phyloP scores from a whole-genome alignment of 768 basidiomycete genomes.

The Tylopilus felleus region DNA sequence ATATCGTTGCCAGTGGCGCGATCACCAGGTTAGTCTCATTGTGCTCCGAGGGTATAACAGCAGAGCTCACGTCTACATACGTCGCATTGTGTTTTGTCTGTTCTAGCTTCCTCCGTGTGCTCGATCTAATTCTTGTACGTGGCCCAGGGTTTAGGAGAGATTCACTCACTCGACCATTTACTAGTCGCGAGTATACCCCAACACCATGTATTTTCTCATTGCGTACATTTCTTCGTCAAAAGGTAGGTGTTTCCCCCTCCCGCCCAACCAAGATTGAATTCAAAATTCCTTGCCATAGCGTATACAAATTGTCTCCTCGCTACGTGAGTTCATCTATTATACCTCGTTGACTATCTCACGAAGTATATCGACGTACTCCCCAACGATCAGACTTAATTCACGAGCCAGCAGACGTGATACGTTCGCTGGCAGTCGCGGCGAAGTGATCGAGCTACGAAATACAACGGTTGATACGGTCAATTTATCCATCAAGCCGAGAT shows the following conservation, averaged over 20 bases:
- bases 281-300: not conserved
- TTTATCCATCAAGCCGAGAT: not conserved
- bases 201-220: not conserved
- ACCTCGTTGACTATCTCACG: not conserved
- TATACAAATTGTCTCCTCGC: slow-evolving; percentile 1
- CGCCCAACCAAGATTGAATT: not conserved
- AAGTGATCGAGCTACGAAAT: not conserved
- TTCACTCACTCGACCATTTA: not conserved
- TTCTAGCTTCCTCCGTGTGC: not conserved
- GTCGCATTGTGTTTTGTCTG: not conserved
- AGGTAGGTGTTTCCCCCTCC: not conserved
- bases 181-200: not conserved
- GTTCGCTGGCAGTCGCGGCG: not conserved
- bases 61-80: not conserved
- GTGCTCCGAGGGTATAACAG: not conserved
- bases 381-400: not conserved
- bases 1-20: slow-evolving; percentile 1
- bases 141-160: not conserved
- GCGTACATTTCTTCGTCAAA: slow-evolving; percentile 3
- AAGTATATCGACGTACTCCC: not conserved
- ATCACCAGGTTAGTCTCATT: not conserved
- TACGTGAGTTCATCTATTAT: not conserved
- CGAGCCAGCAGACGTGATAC: not conserved
- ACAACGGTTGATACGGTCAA: not conserved
- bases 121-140: slow-evolving; percentile 1